Evolutionary conservation across 2,329 filamentous ascomycete species (phyloP), one percentile per base, ranked within the genome.

Genomic region (Hymenoscyphus albidus): DNA sequence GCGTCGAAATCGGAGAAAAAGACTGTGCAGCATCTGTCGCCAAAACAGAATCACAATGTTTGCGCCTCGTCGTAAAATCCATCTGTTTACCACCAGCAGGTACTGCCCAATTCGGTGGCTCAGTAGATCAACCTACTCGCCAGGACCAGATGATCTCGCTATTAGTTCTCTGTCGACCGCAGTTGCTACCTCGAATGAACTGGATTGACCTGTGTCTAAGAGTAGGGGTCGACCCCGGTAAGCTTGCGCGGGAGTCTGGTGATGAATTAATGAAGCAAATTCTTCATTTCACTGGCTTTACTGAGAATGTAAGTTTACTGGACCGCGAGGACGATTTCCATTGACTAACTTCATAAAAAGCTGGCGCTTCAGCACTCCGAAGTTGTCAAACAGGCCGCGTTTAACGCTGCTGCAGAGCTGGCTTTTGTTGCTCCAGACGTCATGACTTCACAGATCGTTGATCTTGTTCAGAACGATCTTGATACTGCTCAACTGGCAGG

Each of bases 181-280:
- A 93, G 65, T 79, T 99, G 42, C 84, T 98, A 65, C 89, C 92
- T 0, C 85, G 85, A 65, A 83, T 88, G 22, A 91, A 85, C 67
- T 99, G 96, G 96, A 98, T 99, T 72, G 89, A 95, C 54, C 79
- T 93, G 2, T 96, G 92, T 73, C 82, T 98, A 63, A 87, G 87
- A 66, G 88, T 90, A 69, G 89, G 88, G 13, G 80, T 92, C 13
- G 95, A 99, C 76, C 95, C 95, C 5, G 94, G 93, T 18, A 80
- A 85, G 27, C 82, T 99, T 64, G 91, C 89, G 2, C 81, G 82
- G 64, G 84, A 86, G 62, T 81, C 88, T 63, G 80, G 89, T 35
- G 80, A 86, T 56, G 77, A 82, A 10, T 85, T 95, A 66, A 80
- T 98, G 59, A 77, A 84, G 39, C 86, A 93, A 72, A 86, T 97